Conservation (phyloP, 2,329 filamentous ascomycete genomes). For the Trichoderma koningiopsis region DNA sequence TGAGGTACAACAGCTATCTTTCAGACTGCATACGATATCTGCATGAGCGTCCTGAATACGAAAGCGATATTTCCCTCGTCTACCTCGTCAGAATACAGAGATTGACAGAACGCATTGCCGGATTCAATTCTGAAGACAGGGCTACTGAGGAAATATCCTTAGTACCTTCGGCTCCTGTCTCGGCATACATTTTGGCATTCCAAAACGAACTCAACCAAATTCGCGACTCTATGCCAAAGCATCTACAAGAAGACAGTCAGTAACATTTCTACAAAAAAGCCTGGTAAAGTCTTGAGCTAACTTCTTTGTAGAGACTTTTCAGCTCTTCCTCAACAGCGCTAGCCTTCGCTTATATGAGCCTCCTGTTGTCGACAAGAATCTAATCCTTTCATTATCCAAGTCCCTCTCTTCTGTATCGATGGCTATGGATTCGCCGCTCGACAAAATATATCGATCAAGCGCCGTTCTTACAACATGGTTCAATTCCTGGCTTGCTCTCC, state of each 20-base stretch:
- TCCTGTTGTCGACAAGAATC: conserved; percentile 44
- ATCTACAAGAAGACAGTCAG: conserved; percentile 45
- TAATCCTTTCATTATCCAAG: conserved; percentile 48
- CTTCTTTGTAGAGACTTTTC: conserved; percentile 41
- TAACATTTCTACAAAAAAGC: conserved; percentile 28
- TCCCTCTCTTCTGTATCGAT: conserved; percentile 44
- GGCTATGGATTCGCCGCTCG: conserved; percentile 47
- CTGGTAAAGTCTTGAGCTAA: background rate
- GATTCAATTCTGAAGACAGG: conserved; percentile 42
- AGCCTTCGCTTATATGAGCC: conserved; percentile 52
- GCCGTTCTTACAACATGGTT: conserved; percentile 53
- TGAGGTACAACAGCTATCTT: conserved; percentile 56
- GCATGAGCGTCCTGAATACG: conserved; percentile 46
- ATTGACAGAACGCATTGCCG: conserved; percentile 53
- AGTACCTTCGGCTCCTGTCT: conserved; percentile 44
- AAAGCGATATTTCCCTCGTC: conserved; percentile 50
- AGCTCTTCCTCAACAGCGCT: conserved; percentile 45
- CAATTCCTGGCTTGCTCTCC: conserved; percentile 50
- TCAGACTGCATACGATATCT: conserved; percentile 53
- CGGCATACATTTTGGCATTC: conserved; percentile 51
- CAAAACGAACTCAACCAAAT: conserved; percentile 50
- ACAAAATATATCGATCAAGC: conserved; percentile 53
- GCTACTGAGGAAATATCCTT: conserved; percentile 39
- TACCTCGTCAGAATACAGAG: conserved; percentile 53
- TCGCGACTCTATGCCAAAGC: conserved; percentile 39